Conservation (phyloP, 306 rosid species). For the Acacia crassicarpa region DNA sequence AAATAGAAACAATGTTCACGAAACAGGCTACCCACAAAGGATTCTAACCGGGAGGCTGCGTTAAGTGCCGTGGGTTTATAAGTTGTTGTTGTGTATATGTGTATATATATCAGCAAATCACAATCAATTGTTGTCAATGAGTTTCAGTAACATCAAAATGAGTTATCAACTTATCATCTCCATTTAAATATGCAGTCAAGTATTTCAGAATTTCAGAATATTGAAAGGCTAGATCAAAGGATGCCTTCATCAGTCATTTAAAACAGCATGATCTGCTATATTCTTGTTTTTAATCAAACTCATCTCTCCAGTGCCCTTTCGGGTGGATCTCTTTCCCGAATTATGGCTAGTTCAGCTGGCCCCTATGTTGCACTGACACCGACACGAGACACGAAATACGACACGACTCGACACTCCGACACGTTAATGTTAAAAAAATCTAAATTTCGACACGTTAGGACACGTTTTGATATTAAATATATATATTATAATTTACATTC, state of each 20-base stretch:
- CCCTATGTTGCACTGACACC: too few species aligned
- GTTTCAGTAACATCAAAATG: conserved; percentile 3
- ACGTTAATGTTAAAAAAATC: too few species aligned
- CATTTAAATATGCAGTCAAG: not conserved
- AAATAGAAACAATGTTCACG: too few species aligned
- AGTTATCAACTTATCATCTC: not conserved
- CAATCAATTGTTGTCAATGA: not conserved
- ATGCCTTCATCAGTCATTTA: not conserved
- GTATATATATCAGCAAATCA: not conserved
- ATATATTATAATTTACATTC: too few species aligned
- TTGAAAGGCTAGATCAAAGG: not conserved
- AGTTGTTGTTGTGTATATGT: too few species aligned
- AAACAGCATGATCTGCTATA: not conserved
- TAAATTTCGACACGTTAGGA: too few species aligned
- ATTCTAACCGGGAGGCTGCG: too few species aligned
- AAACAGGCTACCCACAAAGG: too few species aligned
- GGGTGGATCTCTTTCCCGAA: not conserved
- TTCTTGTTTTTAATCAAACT: not conserved
- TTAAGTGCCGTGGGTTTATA: too few species aligned
- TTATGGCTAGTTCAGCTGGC: conserved; percentile 6
- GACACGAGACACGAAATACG: too few species aligned
- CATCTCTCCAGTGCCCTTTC: not conserved
- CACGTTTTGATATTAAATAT: too few species aligned
- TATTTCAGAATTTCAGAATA: not conserved
- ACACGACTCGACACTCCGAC: too few species aligned